Evolutionary conservation across 805 yeast species (phyloP), one percentile per base, ranked within the genome.

Genomic region (Saccharomycopsis sp.): DNA sequence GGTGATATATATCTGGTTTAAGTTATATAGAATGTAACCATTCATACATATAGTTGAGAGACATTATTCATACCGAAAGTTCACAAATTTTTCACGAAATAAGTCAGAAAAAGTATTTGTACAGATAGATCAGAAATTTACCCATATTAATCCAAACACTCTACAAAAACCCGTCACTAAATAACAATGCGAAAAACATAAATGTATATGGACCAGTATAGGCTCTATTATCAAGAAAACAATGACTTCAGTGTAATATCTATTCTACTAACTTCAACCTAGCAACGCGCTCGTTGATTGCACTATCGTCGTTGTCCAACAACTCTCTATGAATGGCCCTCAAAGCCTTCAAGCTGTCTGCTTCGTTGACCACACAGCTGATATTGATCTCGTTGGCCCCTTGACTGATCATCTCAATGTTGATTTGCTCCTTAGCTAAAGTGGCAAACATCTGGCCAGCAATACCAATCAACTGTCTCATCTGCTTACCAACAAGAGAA

Each of bases 311-410:
- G 21, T 53, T 46, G 62, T 84, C 85, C 63, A 92, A 73, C 61
- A 92, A 72, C 59, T 81, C 83, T 50, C 85, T 86, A 69, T 94
- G 99, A 59, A 94, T 83, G 3, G 91, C 86, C 68, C 84, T 84
- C 64, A 94, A 77, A 2, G 98, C 98, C 70, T 88, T 87, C 34
- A 89, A 73, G 14, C 95, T 84, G 67, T 94, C 94, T 57, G 75
- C 74, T 64, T 88, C 90, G 63, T 87, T 88, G 61, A 94, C 90
- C 55, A 94, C 99, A 63, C 97, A 95, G 37, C 96, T 88, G 55
- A 94, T 94, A 71, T 94, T 94, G 68, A 94, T 94, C 73, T 94
- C 99, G 68, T 92, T 92, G 18, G 98, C 97, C 66, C 99, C 99
- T 78, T 94, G 99, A 58, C 91, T 82, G 73, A 94, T 94, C 99